Evolutionary conservation across 2,329 filamentous ascomycete species (phyloP).

Genomic region (Botrytis pseudocinerea): DNA sequence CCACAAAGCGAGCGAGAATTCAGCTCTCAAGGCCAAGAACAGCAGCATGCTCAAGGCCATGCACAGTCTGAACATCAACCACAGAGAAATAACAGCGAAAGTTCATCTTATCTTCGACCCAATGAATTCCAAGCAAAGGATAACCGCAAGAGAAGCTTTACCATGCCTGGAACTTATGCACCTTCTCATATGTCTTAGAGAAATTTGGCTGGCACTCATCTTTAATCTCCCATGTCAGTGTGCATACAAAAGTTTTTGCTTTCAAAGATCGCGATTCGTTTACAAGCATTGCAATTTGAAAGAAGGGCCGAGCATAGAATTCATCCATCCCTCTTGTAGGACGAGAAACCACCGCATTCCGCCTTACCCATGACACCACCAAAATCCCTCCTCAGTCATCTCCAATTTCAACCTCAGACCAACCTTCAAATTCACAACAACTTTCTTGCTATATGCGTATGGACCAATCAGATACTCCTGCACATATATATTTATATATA

Average conservation of each 20-base stretch:
- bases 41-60: slow-evolving; percentile 32
- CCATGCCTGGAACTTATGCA: slow-evolving; percentile 31
- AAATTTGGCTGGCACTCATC: not conserved
- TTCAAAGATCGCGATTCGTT: not conserved
- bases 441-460: slow-evolving; percentile 4
- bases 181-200: slow-evolving; percentile 13
- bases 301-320: slow-evolving; percentile 8
- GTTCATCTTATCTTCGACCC: slow-evolving; percentile 33
- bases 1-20: slow-evolving; percentile 33
- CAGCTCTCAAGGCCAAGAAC: slow-evolving; percentile 26
- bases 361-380: not conserved
- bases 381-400: not conserved
- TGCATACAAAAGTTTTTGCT: slow-evolving; percentile 3
- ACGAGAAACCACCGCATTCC: not conserved
- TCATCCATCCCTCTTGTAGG: not conserved
- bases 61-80: slow-evolving; percentile 24
- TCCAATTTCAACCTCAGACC: not conserved
- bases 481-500: slow-evolving; percentile 3
- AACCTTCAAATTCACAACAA: not conserved
- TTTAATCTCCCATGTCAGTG: not conserved
- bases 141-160: slow-evolving; percentile 38
- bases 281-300: slow-evolving; percentile 4
- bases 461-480: not conserved
- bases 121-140: slow-evolving; percentile 36
- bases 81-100: slow-evolving; percentile 33